Base-by-base conservation (phyloP, 2,329 filamentous ascomycete genomes). In the Alternaria sp. region DNA sequence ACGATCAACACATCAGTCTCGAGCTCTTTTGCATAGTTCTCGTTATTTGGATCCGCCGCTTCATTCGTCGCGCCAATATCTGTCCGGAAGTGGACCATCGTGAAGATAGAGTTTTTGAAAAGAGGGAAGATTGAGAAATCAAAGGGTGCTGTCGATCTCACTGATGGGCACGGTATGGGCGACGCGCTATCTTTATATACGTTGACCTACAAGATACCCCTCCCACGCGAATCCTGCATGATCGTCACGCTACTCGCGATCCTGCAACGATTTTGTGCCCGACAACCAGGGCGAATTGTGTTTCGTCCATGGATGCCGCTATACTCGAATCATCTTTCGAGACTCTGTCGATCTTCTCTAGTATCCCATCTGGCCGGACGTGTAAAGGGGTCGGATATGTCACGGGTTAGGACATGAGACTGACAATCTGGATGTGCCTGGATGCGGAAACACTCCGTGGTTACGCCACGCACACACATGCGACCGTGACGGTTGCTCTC, bases 1-100 rank as follows among this genome's bases (percentile, higher is more conserved):
- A 81, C 74, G 34, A 79, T 78, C n/a, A 79, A 44, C 8, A 77
- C 75, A 24, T 79, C 77, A 0, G 71, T 76, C 22, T 78, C 74
- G 22, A 79, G 63, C 18, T 78, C 71, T 44, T 78, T 70, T 28
- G 67, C 72, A 57, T 79, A 79, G 22, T 67, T 76, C 51, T 76
- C 75, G 46, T 73, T 73, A 7, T 62, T 49, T 1, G 59, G 57
- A 2, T 55, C 54, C 4, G 67, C 65, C 8, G 65, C 59, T 54
- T 67, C 57, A 30, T 71, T 70, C 16, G 66, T 70, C 11, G 62
- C 67, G n/a, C 65, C 63, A 24, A 78, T 78, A 51, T 77, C 74
- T 7, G 71, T 76, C 28, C 72, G 67, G 26, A 75, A 72, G 38
- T 71, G 66, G 42, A 69, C 73, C 75, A 78, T 78, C 18, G 36